These are phyloP conservation scores for Debaryomyces subglobosus DNA, from an alignment of 1,139 yeast species.

Conservation along the genomic window DNA sequence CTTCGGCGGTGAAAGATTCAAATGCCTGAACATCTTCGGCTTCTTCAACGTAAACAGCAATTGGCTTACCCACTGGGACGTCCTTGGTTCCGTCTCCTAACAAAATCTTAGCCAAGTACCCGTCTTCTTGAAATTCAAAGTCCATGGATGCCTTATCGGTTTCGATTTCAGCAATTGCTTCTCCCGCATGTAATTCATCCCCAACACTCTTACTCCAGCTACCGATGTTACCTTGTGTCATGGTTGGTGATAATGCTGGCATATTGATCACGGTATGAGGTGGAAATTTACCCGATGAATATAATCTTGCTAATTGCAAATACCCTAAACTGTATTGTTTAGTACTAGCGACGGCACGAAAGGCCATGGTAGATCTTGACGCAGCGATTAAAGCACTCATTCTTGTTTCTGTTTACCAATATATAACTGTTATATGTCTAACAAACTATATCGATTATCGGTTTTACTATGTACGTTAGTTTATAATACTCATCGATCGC, in stretches of 20 bases:
- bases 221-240: slow-evolving; percentile 93
- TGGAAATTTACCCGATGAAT: slow-evolving; percentile 57
- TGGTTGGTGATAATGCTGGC: slow-evolving; percentile 97
- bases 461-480: not conserved
- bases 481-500: slow-evolving; percentile 14
- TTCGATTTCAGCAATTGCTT: slow-evolving; percentile 93
- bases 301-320: slow-evolving; percentile 40
- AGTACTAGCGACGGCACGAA: slow-evolving; percentile 24
- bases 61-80: slow-evolving; percentile 90
- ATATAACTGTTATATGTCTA: slow-evolving; percentile 2
- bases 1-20: slow-evolving; percentile 79
- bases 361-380: slow-evolving; percentile 33
- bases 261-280: slow-evolving; percentile 73
- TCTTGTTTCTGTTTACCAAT: slow-evolving; percentile 9
- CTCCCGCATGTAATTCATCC: slow-evolving; percentile 86
- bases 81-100: slow-evolving; percentile 88
- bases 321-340: slow-evolving; percentile 22
- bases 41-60: slow-evolving; percentile 95
- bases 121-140: slow-evolving; percentile 98
- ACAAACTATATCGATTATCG: not conserved
- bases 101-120: slow-evolving; percentile 88
- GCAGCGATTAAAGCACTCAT: slow-evolving; percentile 43
- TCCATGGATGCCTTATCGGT: slow-evolving; percentile 99
- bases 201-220: slow-evolving; percentile 90
- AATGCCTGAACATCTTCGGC: slow-evolving; percentile 84